Base-by-base conservation (phyloP, 805 yeast genomes). In the Ogataea angusta region DNA sequence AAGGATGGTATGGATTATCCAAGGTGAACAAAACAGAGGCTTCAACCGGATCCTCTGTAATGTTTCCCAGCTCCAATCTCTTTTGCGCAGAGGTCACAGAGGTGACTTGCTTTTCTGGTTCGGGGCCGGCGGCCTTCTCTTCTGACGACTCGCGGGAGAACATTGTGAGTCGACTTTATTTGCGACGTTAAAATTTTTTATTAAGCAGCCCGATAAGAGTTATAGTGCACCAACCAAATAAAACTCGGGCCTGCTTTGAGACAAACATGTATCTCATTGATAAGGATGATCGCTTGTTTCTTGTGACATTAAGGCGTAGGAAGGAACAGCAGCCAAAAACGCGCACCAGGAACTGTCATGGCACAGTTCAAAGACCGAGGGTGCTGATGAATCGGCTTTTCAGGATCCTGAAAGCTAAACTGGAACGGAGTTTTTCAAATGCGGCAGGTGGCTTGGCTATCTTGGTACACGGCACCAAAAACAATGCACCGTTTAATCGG, bases 1-100 rank as follows among this genome's bases (percentile, higher is more conserved):
- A 51, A 16, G 67, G 67, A 40, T 63, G 67, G 45, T 54, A 52
- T 29, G 58, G 59, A 37, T 62, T 63, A 22, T 52, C 58, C 13
- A 49, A 27, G 7, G 59, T 38, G 36, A 51, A 55, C 15, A 57
- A 46, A 5, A 59, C 52, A n/a, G 56, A 43, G 9, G 63, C 54
- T 38, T 59, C 64, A 4, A 52, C 46, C 13, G 62, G 63, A 30
- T 59, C 52, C 23, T 52, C 54, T 6, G 53, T 43, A 8, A 60
- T 41, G 36, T 48, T 54, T 18, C 42, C 45, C n/a, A 58, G 44
- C 17, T 52, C 50, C 12, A 58, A 39, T 18, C 53, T 47, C 34
- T 56, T 57, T 31, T 47, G 43, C 6, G 48, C 46, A 10, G 50
- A 31, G 15, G 40, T 46, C n/a, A 51, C 37, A 9, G 48, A 39